phyloP scores from a whole-genome alignment of 2,329 filamentous ascomycete genomes.

The Thermothelomyces thermophilus region DNA sequence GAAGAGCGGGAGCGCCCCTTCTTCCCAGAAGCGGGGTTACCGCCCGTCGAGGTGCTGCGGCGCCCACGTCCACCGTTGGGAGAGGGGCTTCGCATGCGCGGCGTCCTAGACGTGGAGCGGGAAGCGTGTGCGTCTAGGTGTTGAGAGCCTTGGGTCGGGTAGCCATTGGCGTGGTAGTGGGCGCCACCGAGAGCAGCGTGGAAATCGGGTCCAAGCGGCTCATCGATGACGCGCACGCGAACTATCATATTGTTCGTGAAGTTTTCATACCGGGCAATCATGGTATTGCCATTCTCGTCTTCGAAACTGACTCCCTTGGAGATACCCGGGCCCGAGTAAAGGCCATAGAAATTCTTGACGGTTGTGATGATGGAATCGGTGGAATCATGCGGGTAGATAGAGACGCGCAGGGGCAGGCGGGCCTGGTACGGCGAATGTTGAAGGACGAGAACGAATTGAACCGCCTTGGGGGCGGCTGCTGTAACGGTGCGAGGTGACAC shows the following conservation, averaged over 20 bases:
- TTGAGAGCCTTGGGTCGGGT: conserved; percentile 41
- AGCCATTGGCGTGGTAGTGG: conserved; percentile 49
- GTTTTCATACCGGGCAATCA: conserved; percentile 96
- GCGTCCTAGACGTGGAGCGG: conserved; percentile 62
- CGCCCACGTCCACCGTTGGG: conserved; percentile 61
- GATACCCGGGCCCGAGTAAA: conserved; percentile 68
- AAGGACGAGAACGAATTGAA: conserved; percentile 72
- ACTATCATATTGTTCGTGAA: conserved; percentile 88
- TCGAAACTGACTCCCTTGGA: conserved; percentile 90
- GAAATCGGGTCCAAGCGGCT: conserved; percentile 48
- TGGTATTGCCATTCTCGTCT: conserved; percentile 77
- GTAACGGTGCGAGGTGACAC: conserved; percentile 39
- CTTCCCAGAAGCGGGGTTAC: conserved; percentile 45
- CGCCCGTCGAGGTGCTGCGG: conserved; percentile 67
- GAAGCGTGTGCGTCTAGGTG: conserved; percentile 56
- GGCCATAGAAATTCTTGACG: conserved; percentile 97
- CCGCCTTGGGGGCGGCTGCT: conserved; percentile 54
- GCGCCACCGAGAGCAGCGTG: conserved; percentile 46
- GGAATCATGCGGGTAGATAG: conserved; percentile 92
- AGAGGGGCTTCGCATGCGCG: conserved; percentile 72
- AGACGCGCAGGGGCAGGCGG: conserved; percentile 75
- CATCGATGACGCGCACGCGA: conserved; percentile 78
- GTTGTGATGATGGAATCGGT: conserved; percentile 97
- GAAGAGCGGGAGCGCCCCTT: conserved; percentile 62
- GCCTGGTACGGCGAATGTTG: conserved; percentile 62